These are phyloP conservation scores for Solanum habrochaites DNA, from an alignment of 257 asterid species.

Conservation along the genomic window DNA sequence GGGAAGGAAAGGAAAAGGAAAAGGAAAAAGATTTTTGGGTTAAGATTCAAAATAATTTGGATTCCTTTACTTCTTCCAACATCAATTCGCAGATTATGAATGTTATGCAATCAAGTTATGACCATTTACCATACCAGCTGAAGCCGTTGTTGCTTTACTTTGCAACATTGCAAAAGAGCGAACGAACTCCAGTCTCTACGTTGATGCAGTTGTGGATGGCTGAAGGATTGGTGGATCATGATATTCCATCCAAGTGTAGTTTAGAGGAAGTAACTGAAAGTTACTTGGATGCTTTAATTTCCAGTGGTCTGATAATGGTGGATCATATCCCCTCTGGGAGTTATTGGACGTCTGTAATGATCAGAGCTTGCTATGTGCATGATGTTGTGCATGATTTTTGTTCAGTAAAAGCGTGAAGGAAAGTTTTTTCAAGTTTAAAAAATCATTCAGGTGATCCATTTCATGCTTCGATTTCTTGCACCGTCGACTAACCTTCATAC, in stretches of 20 bases:
- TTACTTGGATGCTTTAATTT: constrained; percentile 9
- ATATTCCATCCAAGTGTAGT: background rate
- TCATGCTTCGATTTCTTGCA: background rate
- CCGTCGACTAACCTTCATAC: background rate
- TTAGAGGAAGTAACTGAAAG: background rate
- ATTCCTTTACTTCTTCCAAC: background rate
- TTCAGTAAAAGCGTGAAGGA: constrained; percentile 5
- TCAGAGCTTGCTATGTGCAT: constrained; percentile 1
- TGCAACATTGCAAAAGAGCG: background rate
- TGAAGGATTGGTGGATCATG: constrained; percentile 17
- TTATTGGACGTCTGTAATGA: too few relatives aligned
- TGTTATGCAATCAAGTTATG: constrained; percentile 13
- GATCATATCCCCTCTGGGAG: background rate
- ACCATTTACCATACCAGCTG: constrained; percentile 13
- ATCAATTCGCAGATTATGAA: background rate
- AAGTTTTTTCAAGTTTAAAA: background rate
- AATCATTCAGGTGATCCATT: background rate
- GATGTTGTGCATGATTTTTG: constrained; percentile 8
- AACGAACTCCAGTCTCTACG: background rate
- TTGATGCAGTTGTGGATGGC: constrained; percentile 16
- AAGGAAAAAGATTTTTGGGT: background rate
- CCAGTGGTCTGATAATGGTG: constrained; percentile 5
- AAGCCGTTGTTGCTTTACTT: constrained; percentile 27
- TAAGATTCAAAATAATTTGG: background rate
- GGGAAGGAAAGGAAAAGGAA: background rate